Evolutionary conservation across 225 moss, liverwort and hornwort species (phyloP), one percentile per base, ranked within the genome.

Genomic region (Climacium dendroides): DNA sequence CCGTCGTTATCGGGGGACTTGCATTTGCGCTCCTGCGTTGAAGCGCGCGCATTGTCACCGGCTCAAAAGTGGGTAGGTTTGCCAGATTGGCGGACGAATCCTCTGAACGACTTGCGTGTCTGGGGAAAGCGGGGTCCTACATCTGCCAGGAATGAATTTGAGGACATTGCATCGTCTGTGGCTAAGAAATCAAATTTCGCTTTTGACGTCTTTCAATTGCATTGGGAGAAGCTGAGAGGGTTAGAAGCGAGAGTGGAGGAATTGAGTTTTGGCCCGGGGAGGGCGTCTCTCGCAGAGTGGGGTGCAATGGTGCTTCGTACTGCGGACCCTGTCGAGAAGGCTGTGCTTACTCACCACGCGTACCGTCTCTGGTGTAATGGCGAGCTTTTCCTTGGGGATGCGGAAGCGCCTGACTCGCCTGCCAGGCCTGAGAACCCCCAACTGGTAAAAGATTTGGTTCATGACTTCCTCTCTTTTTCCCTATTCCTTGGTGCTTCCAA

Each of bases 41-140:
- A 84, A 82, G 83, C 90, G 43, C 91, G 90, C 43, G 78, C 91
- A 43, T 34, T 94, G 54, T 89, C 91, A 20, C 84, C 89, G 41
- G 91, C 89, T 77, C 94, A 92, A n/a, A 92, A 92, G 77, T 98
- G 98, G 98, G 90, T 91, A 47, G 98, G 97, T 58, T 86, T 98
- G 82, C 93, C 95, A 57, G 92, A 81, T 32, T 98, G 95, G 95
- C 95, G 97, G 28, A 85, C 89, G 18, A 91, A 90, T 35, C 87
- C 94, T 37, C 66, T 95, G 53, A 94, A 97, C 82, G 95, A 97
- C 19, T 90, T 95, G 45, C 94, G 97, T 58, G 88, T 94, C 30
- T 98, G 98, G 98, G 95, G 96, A 15, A 93, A 88, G 64, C 89
- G 89, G 37, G 92, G 90, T 84, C 95, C 96, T 71, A 82, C 82